Percentiles rank a stretch among this genome's conserved stretches.
These are phyloP conservation scores for Phellinidium pouzarii DNA, from an alignment of 1,284 basidiomycete genomes.

Conservation along the genomic window DNA sequence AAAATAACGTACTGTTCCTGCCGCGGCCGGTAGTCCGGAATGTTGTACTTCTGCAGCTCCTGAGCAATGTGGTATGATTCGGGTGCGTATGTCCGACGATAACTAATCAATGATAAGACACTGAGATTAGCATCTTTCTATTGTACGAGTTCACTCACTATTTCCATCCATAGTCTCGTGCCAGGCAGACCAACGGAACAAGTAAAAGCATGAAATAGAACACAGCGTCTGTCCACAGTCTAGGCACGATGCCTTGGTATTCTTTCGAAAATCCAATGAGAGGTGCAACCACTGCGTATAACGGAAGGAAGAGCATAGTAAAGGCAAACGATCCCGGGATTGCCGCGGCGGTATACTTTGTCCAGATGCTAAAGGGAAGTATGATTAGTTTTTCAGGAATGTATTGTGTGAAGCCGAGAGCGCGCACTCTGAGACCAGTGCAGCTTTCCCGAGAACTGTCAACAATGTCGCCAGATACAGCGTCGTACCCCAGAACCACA, in stretches of 20 bases:
- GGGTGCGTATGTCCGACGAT: conserved; percentile 86
- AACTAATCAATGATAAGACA: conserved; percentile 41
- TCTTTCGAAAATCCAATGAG: conserved; percentile 87
- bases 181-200: conserved; percentile 83
- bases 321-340: conserved; percentile 96
- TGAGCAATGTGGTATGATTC: conserved; percentile 95
- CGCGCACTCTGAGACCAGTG: conserved; percentile 91
- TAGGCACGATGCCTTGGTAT: conserved; percentile 80
- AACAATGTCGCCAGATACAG: conserved; percentile 89
- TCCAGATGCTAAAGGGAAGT: conserved; percentile 74
- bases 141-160: conserved; percentile 50
- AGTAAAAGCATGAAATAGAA: conserved; percentile 90
- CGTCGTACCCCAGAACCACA: conserved; percentile 98
- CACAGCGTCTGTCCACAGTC: conserved; percentile 79
- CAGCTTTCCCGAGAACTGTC: conserved; percentile 96
- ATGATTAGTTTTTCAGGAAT: neutral
- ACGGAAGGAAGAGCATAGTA: conserved; percentile 88
- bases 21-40: conserved; percentile 93
- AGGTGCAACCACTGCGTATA: conserved; percentile 88
- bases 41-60: conserved; percentile 95
- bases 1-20: conserved; percentile 80
- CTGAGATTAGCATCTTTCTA: neutral
- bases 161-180: conserved; percentile 94
- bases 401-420: neutral
- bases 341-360: conserved; percentile 94